These are phyloP conservation scores for Orobanche coerulescens DNA, from an alignment of 257 asterid species.

Conservation along the genomic window DNA sequence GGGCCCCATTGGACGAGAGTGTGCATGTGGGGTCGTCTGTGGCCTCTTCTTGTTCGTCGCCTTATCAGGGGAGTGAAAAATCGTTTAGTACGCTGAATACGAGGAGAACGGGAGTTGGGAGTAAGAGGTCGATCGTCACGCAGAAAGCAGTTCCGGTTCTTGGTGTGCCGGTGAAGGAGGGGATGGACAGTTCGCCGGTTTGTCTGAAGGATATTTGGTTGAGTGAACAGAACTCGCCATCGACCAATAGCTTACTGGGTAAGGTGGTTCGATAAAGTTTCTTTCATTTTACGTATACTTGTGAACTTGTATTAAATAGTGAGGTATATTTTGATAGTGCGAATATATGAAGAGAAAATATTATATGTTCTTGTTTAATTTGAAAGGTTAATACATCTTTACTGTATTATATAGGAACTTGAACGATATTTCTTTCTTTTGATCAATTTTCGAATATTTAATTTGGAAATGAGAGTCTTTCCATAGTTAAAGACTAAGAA, in stretches of 20 bases:
- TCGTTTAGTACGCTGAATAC: constrained; percentile 33
- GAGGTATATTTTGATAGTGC: background rate
- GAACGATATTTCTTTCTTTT: no score
- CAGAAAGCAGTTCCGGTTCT: constrained; percentile 17
- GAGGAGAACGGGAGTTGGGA: constrained; percentile 37
- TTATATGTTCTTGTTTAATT: background rate
- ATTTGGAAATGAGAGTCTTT: no score
- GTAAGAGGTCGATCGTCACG: constrained; percentile 42
- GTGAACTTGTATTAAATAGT: background rate
- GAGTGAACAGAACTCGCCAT: constrained; percentile 77
- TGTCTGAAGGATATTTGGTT: constrained; percentile 81
- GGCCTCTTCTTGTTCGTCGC: constrained; percentile 64
- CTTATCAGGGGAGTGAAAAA: constrained; percentile 53
- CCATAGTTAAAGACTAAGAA: no score
- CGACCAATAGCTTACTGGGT: constrained; percentile 60
- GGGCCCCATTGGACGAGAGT: constrained; percentile 71
- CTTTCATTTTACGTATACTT: constrained; percentile 13
- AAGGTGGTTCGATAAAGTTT: constrained; percentile 28
- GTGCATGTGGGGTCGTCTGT: constrained; percentile 45
- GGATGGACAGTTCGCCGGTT: constrained; percentile 52
- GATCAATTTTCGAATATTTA: no score
- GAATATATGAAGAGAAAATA: no score
- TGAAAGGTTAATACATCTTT: background rate
- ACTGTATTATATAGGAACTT: no score
- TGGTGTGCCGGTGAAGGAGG: constrained; percentile 28